Evolutionary conservation across 352 stramenopile genomes (phyloP), one percentile per base, ranked within the genome.

Genomic region (Globisporangium nodosum): DNA sequence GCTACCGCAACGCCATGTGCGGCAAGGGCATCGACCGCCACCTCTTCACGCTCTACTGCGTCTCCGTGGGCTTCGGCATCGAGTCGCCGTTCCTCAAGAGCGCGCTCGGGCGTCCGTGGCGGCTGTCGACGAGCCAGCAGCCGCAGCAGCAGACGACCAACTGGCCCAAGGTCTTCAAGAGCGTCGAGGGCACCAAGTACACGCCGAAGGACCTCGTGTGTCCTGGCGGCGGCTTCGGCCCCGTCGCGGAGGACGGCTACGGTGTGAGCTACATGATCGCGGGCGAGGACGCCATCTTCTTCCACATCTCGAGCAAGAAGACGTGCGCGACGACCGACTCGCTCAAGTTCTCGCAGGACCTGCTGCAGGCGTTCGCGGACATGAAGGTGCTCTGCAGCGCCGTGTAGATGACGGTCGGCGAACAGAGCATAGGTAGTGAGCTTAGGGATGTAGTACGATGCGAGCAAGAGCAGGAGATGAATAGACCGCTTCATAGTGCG

Each of bases 11-110:
- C 46, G 94, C 92, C 33, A 94, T 96, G 84, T 90, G 79, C 39
- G 85, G 95, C 60, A 70, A 96, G 70, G 95, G 96, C 40, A 85
- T 99, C 24, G 96, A 99, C 65, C 85, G 95, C 18, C 95, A 98
- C 65, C 79, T 99, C 37, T 97, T 99, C 64, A 97, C 94, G 35
- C 76, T 99, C 7, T 96, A 97, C 70, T 92, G 81, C 49, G 83
- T 88, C 48, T 96, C 87, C 2, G 88, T 93, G 18, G 87, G 86
- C 27, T 92, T 96, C 53, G 73, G 81, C 39, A 81, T 89, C 49
- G 87, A 96, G 56, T 96, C 87, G 39, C 68, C 81, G n/a, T 97
- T 97, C 70, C 68, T 97, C 49, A 91, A 94, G 68, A 81, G 76
- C 37, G 89, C 89, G 39, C 76, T 97, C 1, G 75, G 73, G 7